Evolutionary conservation across 2,329 filamentous ascomycete species (phyloP).

Genomic region (Ascochyta viciae-villosae): DNA sequence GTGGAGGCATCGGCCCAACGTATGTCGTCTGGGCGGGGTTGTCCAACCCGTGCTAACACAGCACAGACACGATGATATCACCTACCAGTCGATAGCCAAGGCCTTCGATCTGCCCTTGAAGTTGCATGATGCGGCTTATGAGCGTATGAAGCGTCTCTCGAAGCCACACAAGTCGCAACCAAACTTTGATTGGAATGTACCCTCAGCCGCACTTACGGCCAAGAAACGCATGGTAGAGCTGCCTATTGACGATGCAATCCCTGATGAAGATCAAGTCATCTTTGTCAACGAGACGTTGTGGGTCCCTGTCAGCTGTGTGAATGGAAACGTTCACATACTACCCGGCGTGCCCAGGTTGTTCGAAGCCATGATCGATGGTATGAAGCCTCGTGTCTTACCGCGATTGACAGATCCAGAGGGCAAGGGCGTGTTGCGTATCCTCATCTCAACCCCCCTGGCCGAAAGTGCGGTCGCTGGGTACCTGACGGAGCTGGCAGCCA

Average conservation of each 20-base stretch:
- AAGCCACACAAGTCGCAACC: conserved; percentile 75
- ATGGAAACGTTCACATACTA: conserved; percentile 91
- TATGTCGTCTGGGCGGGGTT: conserved; percentile 56
- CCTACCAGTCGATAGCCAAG: conserved; percentile 91
- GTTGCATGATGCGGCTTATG: conserved; percentile 77
- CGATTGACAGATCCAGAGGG: conserved; percentile 79
- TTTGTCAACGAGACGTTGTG: conserved; percentile 84
- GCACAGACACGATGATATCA: conserved; percentile 91
- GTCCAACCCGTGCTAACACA: conserved; percentile 16
- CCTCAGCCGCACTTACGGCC: conserved; percentile 78
- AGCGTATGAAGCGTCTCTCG: conserved; percentile 83
- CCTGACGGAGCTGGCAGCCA: conserved; percentile 77
- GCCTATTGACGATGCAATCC: conserved; percentile 73
- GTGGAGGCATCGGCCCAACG: conserved; percentile 95
- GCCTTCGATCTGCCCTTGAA: conserved; percentile 80
- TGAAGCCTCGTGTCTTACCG: conserved; percentile 75
- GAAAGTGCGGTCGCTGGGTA: conserved; percentile 87
- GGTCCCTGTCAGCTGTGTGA: conserved; percentile 89
- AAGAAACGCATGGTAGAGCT: conserved; percentile 91
- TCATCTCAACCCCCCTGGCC: conserved; percentile 85
- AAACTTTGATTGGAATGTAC: conserved; percentile 83
- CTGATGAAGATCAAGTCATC: conserved; percentile 74
- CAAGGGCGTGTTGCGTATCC: conserved; percentile 77
- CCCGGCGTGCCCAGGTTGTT: conserved; percentile 90
- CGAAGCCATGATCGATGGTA: conserved; percentile 75